Evolutionary conservation across 2,329 filamentous ascomycete species (phyloP), one percentile per base, ranked within the genome.

Genomic region (Xylariaceae sp.): DNA sequence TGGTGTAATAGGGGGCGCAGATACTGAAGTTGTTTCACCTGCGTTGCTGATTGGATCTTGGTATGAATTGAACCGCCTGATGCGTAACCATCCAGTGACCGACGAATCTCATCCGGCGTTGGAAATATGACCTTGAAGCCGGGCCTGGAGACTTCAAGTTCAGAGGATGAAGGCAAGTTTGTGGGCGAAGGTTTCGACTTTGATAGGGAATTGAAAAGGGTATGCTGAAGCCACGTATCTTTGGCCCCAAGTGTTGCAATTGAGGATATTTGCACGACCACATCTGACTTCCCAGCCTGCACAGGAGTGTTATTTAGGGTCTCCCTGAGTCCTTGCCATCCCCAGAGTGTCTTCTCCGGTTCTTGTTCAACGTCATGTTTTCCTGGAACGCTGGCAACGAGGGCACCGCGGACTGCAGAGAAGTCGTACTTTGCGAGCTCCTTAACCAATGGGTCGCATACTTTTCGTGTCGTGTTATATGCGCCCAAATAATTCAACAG

Each of bases 51-150:
- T 65, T 89, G 82, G 1, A 86, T 83, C 69, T 91, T 94, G 67
- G 86, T 90, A 69, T 96, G 91, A 58, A 96, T 94, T 0, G 90
- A 93, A 1, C 74, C 81, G 0, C 92, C 92, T 0, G 90, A 90
- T 2, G 68, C 73, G 69, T 96, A 96, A 4, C 92, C 92, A 67
- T 92, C 88, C 0, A 96, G 72, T 0, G 88, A 92, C 47, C 77
- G 77, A 13, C 90, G 83, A 59, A 96, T 88, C 70, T 96, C 90
- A 55, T 89, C 82, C 0, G 88, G 78, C 0, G 90, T 93, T 0
- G 92, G 92, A 65, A 93, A 96, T 3, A 96, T 81, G 44, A 96
- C 79, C 53, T 85, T 88, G 73, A 88, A 87, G 3, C 74, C 77
- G 0, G 85, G 80, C 17, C 73, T 74, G 1, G 62, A 53, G 3